phyloP scores from a whole-genome alignment of 139 green algal genomes.

The Micractinium conductrix region DNA sequence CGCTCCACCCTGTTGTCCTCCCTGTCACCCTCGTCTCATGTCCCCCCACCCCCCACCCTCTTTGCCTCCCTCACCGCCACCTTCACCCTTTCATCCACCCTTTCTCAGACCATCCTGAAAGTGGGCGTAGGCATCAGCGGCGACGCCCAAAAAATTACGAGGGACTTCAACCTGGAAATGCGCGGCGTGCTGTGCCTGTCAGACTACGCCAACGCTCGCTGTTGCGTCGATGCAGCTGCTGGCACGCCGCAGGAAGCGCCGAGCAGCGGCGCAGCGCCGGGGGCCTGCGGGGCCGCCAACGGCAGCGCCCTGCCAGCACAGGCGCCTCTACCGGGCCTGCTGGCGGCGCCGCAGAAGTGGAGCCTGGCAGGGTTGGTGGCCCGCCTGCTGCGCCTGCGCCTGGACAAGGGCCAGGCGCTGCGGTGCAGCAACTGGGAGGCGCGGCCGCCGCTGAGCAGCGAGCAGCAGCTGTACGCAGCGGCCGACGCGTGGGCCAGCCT shows the following conservation, averaged over 20 bases:
- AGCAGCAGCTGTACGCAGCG: slow-evolving; percentile 59
- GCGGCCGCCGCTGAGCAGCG: slow-evolving; percentile 11
- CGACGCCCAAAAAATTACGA: slow-evolving; percentile 55
- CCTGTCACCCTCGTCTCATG: not conserved
- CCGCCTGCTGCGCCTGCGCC: slow-evolving; percentile 20
- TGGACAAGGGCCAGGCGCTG: slow-evolving; percentile 48
- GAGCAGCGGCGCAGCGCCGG: not conserved
- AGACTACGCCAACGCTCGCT: slow-evolving; percentile 44
- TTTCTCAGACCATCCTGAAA: slow-evolving; percentile 53
- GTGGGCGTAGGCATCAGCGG: slow-evolving; percentile 50
- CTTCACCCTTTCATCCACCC: too few relatives aligned
- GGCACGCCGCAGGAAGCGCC: not conserved
- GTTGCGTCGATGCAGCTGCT: not conserved
- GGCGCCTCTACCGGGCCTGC: not conserved
- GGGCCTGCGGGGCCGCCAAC: not conserved
- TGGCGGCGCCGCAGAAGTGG: slow-evolving; percentile 37
- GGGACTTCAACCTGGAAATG: slow-evolving; percentile 56
- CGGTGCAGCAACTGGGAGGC: slow-evolving; percentile 56
- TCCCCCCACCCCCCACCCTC: not conserved
- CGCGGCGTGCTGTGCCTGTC: slow-evolving; percentile 49
- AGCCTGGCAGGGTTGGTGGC: slow-evolving; percentile 47
- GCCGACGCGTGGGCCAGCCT: slow-evolving; percentile 58
- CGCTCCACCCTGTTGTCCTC: not conserved
- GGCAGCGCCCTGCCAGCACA: not conserved
- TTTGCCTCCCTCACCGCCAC: not conserved